These are phyloP conservation scores for Diplodia corticola DNA, from an alignment of 2,329 filamentous ascomycete genomes.

Conservation along the genomic window DNA sequence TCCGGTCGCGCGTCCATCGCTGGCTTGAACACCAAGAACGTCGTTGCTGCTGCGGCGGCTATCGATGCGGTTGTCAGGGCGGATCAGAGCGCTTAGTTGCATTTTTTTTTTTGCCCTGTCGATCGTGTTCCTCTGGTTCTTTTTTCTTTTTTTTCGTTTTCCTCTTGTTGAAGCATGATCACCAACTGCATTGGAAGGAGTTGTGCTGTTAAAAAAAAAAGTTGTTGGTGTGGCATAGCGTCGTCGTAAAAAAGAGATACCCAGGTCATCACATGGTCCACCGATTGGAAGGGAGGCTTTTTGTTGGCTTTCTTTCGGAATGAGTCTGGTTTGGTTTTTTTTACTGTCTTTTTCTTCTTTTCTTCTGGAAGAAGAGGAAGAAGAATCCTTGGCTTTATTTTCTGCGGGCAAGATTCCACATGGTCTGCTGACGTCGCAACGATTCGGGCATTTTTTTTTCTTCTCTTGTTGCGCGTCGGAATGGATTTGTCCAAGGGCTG, in stretches of 20 bases:
- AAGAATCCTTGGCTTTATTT: not conserved
- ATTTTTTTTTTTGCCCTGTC: not conserved
- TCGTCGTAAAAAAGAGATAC: not conserved
- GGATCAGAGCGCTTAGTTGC: not conserved
- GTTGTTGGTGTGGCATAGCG: not conserved
- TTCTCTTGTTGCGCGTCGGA: not conserved
- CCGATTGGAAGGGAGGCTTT: not conserved
- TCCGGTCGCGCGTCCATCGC: constrained; percentile 38
- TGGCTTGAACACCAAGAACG: constrained; percentile 23
- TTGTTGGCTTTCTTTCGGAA: not conserved
- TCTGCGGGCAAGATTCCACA: constrained; percentile 5
- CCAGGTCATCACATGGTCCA: constrained; percentile 20
- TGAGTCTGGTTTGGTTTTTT: not conserved
- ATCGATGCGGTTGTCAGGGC: constrained; percentile 24
- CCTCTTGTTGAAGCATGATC: not conserved
- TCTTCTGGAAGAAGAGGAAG: too few species aligned
- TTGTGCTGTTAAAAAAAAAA: not conserved
- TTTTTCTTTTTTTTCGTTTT: not conserved
- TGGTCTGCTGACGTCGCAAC: not conserved
- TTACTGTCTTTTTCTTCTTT: not conserved
- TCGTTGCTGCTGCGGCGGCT: constrained; percentile 21
- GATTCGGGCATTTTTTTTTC: not conserved
- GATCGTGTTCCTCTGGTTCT: not conserved
- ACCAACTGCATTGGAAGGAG: constrained; percentile 21
- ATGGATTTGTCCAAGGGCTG: not conserved